A percentile compares a stretch with the other conserved stretches of the same genome.
Conservation (phyloP, 2,329 filamentous ascomycete genomes). For the Rasamsonia emersonii region DNA sequence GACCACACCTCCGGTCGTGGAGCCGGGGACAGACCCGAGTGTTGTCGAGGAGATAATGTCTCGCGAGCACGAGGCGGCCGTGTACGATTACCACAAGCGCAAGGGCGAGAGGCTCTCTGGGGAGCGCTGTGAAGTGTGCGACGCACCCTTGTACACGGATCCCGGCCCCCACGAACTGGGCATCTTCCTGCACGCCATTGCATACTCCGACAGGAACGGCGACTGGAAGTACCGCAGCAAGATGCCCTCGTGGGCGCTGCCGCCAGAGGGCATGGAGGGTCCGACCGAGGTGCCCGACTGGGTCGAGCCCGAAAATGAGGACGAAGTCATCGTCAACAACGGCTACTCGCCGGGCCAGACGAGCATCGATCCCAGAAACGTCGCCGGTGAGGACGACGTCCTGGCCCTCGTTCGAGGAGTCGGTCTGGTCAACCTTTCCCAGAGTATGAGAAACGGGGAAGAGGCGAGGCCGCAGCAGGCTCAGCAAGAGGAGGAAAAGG, state of each 20-base stretch:
- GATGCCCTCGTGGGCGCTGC: slow-evolving; percentile 78
- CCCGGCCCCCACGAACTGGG: slow-evolving; percentile 83
- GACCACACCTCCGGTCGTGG: slow-evolving; percentile 29
- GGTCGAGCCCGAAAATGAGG: slow-evolving; percentile 27
- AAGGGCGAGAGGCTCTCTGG: slow-evolving; percentile 93
- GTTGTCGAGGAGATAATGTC: slow-evolving; percentile 34
- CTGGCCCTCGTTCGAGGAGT: slow-evolving; percentile 26
- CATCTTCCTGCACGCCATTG: slow-evolving; percentile 85
- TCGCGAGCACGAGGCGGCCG: slow-evolving; percentile 64
- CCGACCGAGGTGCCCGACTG: slow-evolving; percentile 55
- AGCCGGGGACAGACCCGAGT: slow-evolving; percentile 26
- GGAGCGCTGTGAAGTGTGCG: slow-evolving; percentile 67
- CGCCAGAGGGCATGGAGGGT: slow-evolving; percentile 63
- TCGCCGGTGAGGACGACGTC: slow-evolving; percentile 11
- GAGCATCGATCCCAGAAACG: slow-evolving; percentile 14
- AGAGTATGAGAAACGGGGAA: slow-evolving; percentile 6
- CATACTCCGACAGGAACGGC: slow-evolving; percentile 77
- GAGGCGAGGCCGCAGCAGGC: neutral
- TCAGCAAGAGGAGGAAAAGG: too few relatives aligned
- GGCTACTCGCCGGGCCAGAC: slow-evolving; percentile 21
- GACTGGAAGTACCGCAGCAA: slow-evolving; percentile 81
- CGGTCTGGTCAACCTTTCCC: slow-evolving; percentile 25
- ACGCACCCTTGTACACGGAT: slow-evolving; percentile 86
- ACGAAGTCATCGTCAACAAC: slow-evolving; percentile 32
- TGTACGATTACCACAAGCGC: slow-evolving; percentile 78